Evolutionary conservation across 2,329 filamentous ascomycete species (phyloP), one percentile per base, ranked within the genome.

Genomic region (Colletotrichum melonis): DNA sequence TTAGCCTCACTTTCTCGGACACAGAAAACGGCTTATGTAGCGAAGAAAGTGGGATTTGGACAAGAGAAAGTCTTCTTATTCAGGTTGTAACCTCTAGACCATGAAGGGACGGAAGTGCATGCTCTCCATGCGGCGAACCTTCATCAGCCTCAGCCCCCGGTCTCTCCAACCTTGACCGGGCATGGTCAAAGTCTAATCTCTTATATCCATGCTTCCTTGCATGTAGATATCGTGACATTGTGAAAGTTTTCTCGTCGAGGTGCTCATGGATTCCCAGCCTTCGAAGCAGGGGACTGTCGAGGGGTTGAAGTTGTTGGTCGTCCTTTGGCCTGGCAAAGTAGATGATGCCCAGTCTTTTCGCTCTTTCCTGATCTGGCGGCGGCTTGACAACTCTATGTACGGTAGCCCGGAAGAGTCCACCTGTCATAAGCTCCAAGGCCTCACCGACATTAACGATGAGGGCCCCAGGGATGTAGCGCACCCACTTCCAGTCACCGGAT

Each of bases 361-460:
- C 76, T 14, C 78, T 70, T 14, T 77, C 70, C 65, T 83, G 81
- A 67, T 82, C 81, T 32, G 73, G 73, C 2, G 82, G 81, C 14
- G 81, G 81, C 5, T 77, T 75, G 5, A 81, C 77, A 28, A 82
- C 80, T 3, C 81, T 76, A 69, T 82, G 81, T 4, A 78, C 78
- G 2, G 78, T 81, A 8, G 78, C 80, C 76, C 78, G 79, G 30
- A 82, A 75, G 66, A 78, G 78, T 35, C 77, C 77, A 1, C 73
- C 75, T 2, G 77, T 77, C 74, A 77, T 76, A 62, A 79, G 76
- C 59, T 77, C 76, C 9, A 80, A 73, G 16, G 78, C 78, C 69
- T 80, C 78, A 12, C 77, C 79, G 1, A 79, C 84, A 69, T 87
- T 87, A 69, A 85, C 84, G 1, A 84, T 84, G 32, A 87, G 85